Percentiles rank a stretch among this genome's conserved stretches.
These are phyloP conservation scores for Avena atlantica DNA, from an alignment of 176 grass and related monocot species.

Conservation along the genomic window DNA sequence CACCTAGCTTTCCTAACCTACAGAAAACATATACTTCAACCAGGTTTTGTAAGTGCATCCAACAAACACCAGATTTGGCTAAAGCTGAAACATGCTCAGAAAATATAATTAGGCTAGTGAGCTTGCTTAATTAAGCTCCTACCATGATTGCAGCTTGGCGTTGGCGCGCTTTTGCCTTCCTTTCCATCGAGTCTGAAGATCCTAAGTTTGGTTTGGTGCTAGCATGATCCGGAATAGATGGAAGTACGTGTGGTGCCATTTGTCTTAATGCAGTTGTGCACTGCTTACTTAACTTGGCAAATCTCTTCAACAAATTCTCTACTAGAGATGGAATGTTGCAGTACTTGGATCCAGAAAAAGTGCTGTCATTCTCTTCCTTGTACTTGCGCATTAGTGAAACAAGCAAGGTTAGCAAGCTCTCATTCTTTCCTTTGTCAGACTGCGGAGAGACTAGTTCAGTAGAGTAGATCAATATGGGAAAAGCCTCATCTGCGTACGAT, in stretches of 20 bases:
- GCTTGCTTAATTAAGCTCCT: conserved; percentile 17
- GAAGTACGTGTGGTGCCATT: conserved; percentile 70
- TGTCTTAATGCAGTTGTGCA: conserved; percentile 67
- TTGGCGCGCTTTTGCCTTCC: conserved; percentile 82
- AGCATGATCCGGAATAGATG: conserved; percentile 39
- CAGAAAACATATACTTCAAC: background rate
- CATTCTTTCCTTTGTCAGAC: conserved; percentile 61
- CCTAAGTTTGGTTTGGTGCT: conserved; percentile 41
- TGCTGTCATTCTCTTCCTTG: conserved; percentile 77
- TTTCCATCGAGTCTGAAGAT: conserved; percentile 71
- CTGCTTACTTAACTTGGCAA: conserved; percentile 68
- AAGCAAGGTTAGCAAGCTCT: conserved; percentile 76
- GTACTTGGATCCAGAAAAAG: conserved; percentile 74
- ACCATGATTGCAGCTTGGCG: conserved; percentile 98
- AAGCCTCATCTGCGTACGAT: conserved; percentile 45
- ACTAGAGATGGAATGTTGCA: conserved; percentile 86
- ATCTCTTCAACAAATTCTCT: conserved; percentile 87
- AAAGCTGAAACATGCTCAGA: background rate
- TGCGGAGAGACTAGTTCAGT: conserved; percentile 62
- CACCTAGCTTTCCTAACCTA: background rate
- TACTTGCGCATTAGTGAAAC: conserved; percentile 81
- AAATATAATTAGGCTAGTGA: conserved; percentile 9
- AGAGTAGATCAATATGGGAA: conserved; percentile 71
- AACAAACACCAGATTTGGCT: background rate
- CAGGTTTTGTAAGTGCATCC: background rate